These are phyloP conservation scores for Acacia acuminata DNA, from an alignment of 306 rosid genomes.

Conservation along the genomic window DNA sequence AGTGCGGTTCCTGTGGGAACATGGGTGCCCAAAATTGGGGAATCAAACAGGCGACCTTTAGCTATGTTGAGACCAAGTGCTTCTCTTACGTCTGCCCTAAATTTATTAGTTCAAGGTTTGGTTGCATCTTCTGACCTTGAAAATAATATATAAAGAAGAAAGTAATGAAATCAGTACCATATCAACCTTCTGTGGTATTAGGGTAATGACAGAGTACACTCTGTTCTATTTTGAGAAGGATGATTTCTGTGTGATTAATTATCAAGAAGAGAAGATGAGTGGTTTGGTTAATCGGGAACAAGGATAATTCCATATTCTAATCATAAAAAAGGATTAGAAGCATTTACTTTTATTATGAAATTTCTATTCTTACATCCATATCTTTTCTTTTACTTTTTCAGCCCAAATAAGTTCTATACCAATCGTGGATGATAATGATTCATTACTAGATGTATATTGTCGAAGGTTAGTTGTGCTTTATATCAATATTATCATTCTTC, in stretches of 20 bases:
- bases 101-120: conserved; percentile 84
- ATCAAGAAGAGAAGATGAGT: conserved; percentile 1
- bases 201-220: conserved; percentile 18
- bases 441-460: conserved; percentile 91
- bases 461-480: conserved; percentile 77
- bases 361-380: conserved; percentile 4
- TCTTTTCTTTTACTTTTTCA: conserved; percentile 45
- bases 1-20: conserved; percentile 89
- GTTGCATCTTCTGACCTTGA: conserved; percentile 26
- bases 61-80: conserved; percentile 91
- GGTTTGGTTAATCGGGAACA: conserved; percentile 17
- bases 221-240: conserved; percentile 21
- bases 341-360: conserved; percentile 19
- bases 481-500: conserved; percentile 11
- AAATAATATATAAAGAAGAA: not conserved
- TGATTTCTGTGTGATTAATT: conserved; percentile 20
- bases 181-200: conserved; percentile 15
- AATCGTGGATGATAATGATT: conserved; percentile 88
- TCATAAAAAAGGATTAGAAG: not conserved
- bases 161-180: not conserved
- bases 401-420: conserved; percentile 98
- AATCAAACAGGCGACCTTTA: conserved; percentile 68
- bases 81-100: conserved; percentile 81
- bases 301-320: conserved; percentile 16
- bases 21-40: conserved; percentile 98